Conservation (phyloP, 371 early-diverging fungal genomes). For the Mucor racemosus region DNA sequence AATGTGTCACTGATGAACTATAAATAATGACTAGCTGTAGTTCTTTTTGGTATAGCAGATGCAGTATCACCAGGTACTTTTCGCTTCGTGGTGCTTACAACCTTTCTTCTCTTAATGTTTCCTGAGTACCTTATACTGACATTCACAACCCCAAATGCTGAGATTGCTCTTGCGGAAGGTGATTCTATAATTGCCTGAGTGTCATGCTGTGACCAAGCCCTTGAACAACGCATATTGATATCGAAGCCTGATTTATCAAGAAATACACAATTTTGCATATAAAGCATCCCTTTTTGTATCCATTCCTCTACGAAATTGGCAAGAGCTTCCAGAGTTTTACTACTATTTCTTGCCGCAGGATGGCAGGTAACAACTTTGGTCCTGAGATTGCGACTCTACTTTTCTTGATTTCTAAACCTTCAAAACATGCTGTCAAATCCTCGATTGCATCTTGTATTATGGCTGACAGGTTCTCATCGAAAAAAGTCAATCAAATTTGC, state of each 20-base stretch:
- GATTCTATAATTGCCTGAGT: conserved; percentile 3
- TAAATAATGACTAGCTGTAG: conserved; percentile 9
- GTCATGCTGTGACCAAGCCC: conserved; percentile 13
- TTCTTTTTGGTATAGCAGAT: conserved; percentile 5
- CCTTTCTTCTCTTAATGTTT: conserved; percentile 3
- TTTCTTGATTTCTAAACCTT: conserved; percentile 20
- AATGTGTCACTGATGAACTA: conserved; percentile 14
- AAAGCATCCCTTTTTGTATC: conserved; percentile 12
- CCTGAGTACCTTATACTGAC: conserved; percentile 6
- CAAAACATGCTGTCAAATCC: conserved; percentile 9
- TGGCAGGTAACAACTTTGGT: conserved; percentile 12
- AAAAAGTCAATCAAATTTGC: neutral
- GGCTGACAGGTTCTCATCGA: conserved; percentile 12
- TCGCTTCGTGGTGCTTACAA: conserved; percentile 6
- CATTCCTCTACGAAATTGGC: neutral
- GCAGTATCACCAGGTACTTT: conserved; percentile 4
- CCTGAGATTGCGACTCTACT: conserved; percentile 18
- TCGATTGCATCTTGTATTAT: conserved; percentile 18
- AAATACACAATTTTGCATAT: conserved; percentile 13
- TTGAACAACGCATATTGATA: conserved; percentile 13
- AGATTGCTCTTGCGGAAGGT: conserved; percentile 16
- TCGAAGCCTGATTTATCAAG: conserved; percentile 13
- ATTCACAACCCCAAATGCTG: conserved; percentile 19
- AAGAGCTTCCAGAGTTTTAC: neutral
- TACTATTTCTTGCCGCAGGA: conserved; percentile 9